phyloP scores from a whole-genome alignment of 2,329 filamentous ascomycete species.

The Metarhizium guizhouense region DNA sequence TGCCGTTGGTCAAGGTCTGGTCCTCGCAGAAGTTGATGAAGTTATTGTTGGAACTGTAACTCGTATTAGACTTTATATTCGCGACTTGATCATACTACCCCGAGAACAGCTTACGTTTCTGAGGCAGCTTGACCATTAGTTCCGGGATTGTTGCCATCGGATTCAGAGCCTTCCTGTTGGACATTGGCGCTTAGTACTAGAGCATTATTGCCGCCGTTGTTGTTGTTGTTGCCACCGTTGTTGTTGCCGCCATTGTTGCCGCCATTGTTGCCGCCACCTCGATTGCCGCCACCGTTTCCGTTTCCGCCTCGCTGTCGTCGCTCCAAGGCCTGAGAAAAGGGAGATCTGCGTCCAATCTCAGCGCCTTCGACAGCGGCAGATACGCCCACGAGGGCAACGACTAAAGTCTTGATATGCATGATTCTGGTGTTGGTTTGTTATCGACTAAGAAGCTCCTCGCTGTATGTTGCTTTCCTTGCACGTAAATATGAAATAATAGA shows the following conservation, averaged over 20 bases:
- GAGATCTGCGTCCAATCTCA: constrained; percentile 27
- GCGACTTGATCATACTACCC: background rate
- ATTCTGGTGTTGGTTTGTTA: background rate
- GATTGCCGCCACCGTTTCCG: background rate
- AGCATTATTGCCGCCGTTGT: constrained; percentile 14
- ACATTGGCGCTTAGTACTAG: constrained; percentile 31
- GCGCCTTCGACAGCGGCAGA: constrained; percentile 30
- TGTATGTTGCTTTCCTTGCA: background rate
- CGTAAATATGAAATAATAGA: constrained; percentile 12
- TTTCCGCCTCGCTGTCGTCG: constrained; percentile 26
- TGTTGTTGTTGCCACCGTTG: constrained; percentile 14
- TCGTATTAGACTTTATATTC: constrained; percentile 9
- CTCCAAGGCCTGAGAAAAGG: constrained; percentile 27
- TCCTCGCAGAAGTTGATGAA: constrained; percentile 56
- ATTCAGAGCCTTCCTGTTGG: constrained; percentile 40
- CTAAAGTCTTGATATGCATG: constrained; percentile 44
- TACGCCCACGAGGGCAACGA: constrained; percentile 38
- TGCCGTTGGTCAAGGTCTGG: constrained; percentile 49
- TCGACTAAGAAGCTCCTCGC: background rate
- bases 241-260: constrained; percentile 15
- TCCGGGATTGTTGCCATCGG: constrained; percentile 28
- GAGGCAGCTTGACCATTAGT: constrained; percentile 41
- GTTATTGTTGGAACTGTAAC: constrained; percentile 44
- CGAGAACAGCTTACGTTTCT: constrained; percentile 33
- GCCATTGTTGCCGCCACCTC: constrained; percentile 10